Conservation (phyloP, 768 basidiomycete species). For the Leucosporidium yakuticum region DNA sequence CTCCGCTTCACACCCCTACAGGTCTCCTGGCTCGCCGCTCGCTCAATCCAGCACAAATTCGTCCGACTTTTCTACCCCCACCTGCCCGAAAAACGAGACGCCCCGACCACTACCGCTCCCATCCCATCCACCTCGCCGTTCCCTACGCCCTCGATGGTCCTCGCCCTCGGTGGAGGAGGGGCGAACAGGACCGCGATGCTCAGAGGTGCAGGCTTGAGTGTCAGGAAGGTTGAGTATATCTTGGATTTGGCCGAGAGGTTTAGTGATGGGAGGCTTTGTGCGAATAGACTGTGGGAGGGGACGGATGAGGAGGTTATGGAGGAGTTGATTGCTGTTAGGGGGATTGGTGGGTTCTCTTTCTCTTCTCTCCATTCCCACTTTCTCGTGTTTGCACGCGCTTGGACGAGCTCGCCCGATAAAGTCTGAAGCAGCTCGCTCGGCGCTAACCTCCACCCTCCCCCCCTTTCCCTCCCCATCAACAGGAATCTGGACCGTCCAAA, state of each 20-base stretch:
- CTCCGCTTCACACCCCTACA: constrained; percentile 56
- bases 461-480: too few relatives aligned
- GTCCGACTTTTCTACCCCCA: constrained; percentile 65
- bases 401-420: too few relatives aligned
- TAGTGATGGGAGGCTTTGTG: constrained; percentile 69
- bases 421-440: not conserved
- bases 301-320: constrained; percentile 58
- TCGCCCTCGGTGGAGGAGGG: too few relatives aligned
- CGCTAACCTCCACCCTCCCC: not conserved
- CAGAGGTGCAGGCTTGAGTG: constrained; percentile 68
- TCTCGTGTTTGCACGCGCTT: too few relatives aligned
- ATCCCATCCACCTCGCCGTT: constrained; percentile 44
- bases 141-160: constrained; percentile 66
- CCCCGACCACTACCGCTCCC: constrained; percentile 23
- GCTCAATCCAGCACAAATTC: constrained; percentile 74
- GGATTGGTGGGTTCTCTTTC: constrained; percentile 49
- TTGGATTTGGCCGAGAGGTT: constrained; percentile 73
- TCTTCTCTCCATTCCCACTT: constrained; percentile 54
- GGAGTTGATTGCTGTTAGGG: constrained; percentile 61
- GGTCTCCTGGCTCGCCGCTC: constrained; percentile 79
- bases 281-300: constrained; percentile 62
- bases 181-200: constrained; percentile 50
- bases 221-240: constrained; percentile 85
- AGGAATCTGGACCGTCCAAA: constrained; percentile 40
- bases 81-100: constrained; percentile 57